Percentiles rank a stretch among this genome's conserved stretches.
Conservation (phyloP, 2,329 filamentous ascomycete species). For the Cadophora gregata region DNA sequence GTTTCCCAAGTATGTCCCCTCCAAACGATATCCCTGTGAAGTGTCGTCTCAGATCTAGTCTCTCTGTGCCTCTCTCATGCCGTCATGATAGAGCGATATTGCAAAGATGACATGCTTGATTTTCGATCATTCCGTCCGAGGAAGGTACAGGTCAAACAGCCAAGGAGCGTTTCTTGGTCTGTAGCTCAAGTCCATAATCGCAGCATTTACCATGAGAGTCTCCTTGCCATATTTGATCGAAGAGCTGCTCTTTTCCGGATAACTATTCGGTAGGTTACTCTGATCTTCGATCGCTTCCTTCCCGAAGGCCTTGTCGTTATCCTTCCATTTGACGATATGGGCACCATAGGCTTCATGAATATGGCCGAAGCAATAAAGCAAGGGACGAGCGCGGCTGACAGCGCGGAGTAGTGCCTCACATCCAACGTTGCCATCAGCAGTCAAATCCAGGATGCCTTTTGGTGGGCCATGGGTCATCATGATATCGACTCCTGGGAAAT, state of each 20-base stretch:
- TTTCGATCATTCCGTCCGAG: slow-evolving; percentile 10
- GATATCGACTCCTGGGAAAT: slow-evolving; percentile 51
- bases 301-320: slow-evolving; percentile 31
- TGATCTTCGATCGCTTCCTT: slow-evolving; percentile 34
- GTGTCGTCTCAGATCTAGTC: no score
- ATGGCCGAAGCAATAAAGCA: slow-evolving; percentile 67
- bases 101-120: not conserved
- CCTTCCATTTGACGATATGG: slow-evolving; percentile 58
- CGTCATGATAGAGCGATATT: not conserved
- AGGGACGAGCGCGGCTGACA: slow-evolving; percentile 54
- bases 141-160: slow-evolving; percentile 51
- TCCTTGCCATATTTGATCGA: slow-evolving; percentile 42
- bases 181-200: slow-evolving; percentile 54
- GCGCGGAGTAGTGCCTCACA: slow-evolving; percentile 61
- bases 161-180: slow-evolving; percentile 56
- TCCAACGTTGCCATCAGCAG: slow-evolving; percentile 46
- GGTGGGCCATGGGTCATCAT: slow-evolving; percentile 68
- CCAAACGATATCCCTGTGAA: no score
- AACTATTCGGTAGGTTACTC: slow-evolving; percentile 12
- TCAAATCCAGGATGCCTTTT: slow-evolving; percentile 53
- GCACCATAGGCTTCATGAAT: slow-evolving; percentile 63
- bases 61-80: not conserved
- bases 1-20: no score
- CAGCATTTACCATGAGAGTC: slow-evolving; percentile 61
- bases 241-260: slow-evolving; percentile 7